Conservation (phyloP, 1,284 basidiomycete species). For the Marasmius sp. region DNA sequence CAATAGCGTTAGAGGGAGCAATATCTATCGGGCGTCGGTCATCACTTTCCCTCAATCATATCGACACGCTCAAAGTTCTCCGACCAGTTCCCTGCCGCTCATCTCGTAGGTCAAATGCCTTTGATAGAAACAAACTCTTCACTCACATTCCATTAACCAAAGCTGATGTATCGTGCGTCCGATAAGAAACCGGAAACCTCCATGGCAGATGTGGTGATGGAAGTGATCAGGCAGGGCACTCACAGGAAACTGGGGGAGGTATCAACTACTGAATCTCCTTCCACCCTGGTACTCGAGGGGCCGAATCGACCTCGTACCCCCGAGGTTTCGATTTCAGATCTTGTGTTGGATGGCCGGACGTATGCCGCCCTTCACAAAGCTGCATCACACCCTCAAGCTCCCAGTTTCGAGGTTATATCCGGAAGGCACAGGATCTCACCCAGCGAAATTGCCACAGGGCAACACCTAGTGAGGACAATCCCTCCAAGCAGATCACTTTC, state of each 20-base stretch:
- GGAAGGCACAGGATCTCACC: too few species aligned
- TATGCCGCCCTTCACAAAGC: not conserved
- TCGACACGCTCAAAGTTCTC: too few species aligned
- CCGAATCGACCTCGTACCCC: not conserved
- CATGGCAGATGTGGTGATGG: constrained; percentile 1
- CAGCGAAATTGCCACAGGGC: too few species aligned
- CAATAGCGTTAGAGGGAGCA: too few species aligned
- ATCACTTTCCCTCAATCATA: too few species aligned
- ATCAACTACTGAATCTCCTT: not conserved
- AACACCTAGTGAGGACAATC: too few species aligned
- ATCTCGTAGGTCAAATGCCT: too few species aligned
- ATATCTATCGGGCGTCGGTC: too few species aligned
- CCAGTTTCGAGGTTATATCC: too few species aligned
- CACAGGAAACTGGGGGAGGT: not conserved
- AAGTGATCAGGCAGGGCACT: not conserved
- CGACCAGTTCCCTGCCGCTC: too few species aligned
- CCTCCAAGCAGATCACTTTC: too few species aligned
- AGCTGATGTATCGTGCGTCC: not conserved
- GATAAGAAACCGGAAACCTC: not conserved
- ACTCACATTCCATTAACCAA: not conserved
- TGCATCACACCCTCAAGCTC: too few species aligned
- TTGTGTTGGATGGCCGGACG: not conserved
- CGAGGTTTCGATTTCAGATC: not conserved
- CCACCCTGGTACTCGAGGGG: not conserved
- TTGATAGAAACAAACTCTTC: not conserved